Percentiles rank a stretch among this genome's conserved stretches.
Evolutionary conservation across 805 yeast species (phyloP).

Genomic region (Jamesozyma lodderae): DNA sequence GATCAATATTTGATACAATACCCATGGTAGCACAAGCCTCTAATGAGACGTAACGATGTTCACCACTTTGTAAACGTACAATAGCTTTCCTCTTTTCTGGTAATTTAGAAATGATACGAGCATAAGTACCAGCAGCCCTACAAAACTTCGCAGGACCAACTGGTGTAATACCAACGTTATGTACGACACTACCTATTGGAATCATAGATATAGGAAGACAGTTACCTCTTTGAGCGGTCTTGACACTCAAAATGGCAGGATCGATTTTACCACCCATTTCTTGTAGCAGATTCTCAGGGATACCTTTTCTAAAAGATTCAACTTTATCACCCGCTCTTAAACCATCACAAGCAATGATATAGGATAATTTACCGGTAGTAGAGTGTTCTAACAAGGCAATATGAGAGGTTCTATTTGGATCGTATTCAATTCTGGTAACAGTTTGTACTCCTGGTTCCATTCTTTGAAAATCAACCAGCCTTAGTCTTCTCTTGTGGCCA

Average conservation of each 20-base stretch:
- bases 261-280: slow-evolving; percentile 90
- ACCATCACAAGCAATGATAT: slow-evolving; percentile 87
- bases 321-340: slow-evolving; percentile 86
- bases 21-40: slow-evolving; percentile 93
- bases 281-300: slow-evolving; percentile 60
- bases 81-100: slow-evolving; percentile 65
- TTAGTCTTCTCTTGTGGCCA: slow-evolving; percentile 82
- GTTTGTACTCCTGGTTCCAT: slow-evolving; percentile 58
- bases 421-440: slow-evolving; percentile 86
- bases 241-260: slow-evolving; percentile 80
- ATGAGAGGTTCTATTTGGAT: slow-evolving; percentile 90
- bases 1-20: slow-evolving; percentile 84
- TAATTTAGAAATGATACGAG: slow-evolving; percentile 71
- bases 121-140: slow-evolving; percentile 91
- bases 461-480: slow-evolving; percentile 73
- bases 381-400: slow-evolving; percentile 73
- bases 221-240: slow-evolving; percentile 87
- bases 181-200: slow-evolving; percentile 88
- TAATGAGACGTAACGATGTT: slow-evolving; percentile 78
- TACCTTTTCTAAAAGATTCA: slow-evolving; percentile 82
- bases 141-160: slow-evolving; percentile 82
- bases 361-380: slow-evolving; percentile 54
- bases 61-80: slow-evolving; percentile 81
- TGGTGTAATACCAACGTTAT: slow-evolving; percentile 71
- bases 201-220: slow-evolving; percentile 88